phyloP scores from a whole-genome alignment of 2,329 filamentous ascomycete species.

The Elsinoe fawcettii region DNA sequence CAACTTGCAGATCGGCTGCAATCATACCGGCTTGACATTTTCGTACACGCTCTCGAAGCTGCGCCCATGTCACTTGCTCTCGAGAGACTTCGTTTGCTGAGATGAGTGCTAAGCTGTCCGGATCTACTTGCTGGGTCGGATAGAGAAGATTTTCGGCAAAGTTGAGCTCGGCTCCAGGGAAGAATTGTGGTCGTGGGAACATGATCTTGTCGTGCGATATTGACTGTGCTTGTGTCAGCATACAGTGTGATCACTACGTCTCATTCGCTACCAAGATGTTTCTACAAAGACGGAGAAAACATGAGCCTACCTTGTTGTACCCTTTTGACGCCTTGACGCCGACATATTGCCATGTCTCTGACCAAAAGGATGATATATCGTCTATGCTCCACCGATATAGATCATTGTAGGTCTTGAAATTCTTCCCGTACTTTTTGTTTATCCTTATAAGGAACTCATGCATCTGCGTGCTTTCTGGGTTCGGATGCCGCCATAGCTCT shows the following conservation, averaged over 20 bases:
- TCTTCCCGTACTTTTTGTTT: constrained; percentile 57
- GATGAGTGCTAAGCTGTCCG: constrained; percentile 62
- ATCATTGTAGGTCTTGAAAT: constrained; percentile 60
- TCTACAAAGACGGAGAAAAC: neutral
- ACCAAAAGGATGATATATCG: constrained; percentile 72
- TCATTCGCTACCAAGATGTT: neutral
- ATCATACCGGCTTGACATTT: constrained; percentile 64
- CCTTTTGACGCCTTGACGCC: constrained; percentile 61
- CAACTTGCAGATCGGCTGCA: constrained; percentile 53
- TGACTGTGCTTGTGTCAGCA: too few species aligned
- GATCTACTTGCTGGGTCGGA: constrained; percentile 53
- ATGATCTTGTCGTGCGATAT: constrained; percentile 60
- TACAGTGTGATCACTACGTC: constrained; percentile 19
- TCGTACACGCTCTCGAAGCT: constrained; percentile 70
- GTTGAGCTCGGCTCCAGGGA: constrained; percentile 69
- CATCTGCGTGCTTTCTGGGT: constrained; percentile 38
- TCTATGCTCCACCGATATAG: constrained; percentile 81
- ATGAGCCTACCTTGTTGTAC: constrained; percentile 50
- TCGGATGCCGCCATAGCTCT: constrained; percentile 32
- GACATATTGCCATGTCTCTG: constrained; percentile 74
- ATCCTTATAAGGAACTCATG: constrained; percentile 49
- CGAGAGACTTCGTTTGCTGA: constrained; percentile 67
- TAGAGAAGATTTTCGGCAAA: constrained; percentile 94
- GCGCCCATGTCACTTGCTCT: constrained; percentile 65
- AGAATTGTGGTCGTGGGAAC: constrained; percentile 84